Conservation (phyloP, 768 basidiomycete species). For the Pleurotus giganteus region DNA sequence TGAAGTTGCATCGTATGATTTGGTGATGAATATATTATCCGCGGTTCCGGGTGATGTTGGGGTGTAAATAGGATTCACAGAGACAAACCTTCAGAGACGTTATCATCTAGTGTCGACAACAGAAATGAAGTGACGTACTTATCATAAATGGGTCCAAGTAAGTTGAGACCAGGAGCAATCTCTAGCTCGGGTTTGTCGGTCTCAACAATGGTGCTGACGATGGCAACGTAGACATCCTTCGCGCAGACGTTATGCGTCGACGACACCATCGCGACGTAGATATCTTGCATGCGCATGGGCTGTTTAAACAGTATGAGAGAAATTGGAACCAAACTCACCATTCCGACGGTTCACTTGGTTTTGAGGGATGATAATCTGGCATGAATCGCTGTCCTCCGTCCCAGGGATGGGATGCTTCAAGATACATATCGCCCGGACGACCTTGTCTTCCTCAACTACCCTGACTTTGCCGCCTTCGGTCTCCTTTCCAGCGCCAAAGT, state of each 20-base stretch:
- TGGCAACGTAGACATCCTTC: constrained; percentile 92
- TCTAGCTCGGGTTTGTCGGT: constrained; percentile 90
- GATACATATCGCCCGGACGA: constrained; percentile 95
- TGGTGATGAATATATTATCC: constrained; percentile 96
- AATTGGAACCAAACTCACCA: constrained; percentile 48
- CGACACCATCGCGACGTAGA: constrained; percentile 98
- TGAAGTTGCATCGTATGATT: constrained; percentile 96
- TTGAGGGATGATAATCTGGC: constrained; percentile 98
- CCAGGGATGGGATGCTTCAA: constrained; percentile 98
- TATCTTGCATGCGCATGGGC: no score
- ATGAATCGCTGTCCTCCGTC: constrained; percentile 92
- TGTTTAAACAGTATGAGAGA: no score
- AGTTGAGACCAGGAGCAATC: constrained; percentile 86
- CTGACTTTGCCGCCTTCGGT: constrained; percentile 74
- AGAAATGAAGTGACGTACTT: constrained; percentile 64
- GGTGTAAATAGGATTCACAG: constrained; percentile 83
- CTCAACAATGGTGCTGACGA: constrained; percentile 98
- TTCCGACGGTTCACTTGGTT: constrained; percentile 94
- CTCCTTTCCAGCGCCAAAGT: constrained; percentile 80
- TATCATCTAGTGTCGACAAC: background rate
- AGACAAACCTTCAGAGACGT: constrained; percentile 68
- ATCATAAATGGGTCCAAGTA: constrained; percentile 90
- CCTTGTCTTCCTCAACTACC: constrained; percentile 91
- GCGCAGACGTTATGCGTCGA: constrained; percentile 97
- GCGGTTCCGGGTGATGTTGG: constrained; percentile 77